phyloP scores from a whole-genome alignment of 2,329 filamentous ascomycete genomes.

The Fusarium pseudograminearum region DNA sequence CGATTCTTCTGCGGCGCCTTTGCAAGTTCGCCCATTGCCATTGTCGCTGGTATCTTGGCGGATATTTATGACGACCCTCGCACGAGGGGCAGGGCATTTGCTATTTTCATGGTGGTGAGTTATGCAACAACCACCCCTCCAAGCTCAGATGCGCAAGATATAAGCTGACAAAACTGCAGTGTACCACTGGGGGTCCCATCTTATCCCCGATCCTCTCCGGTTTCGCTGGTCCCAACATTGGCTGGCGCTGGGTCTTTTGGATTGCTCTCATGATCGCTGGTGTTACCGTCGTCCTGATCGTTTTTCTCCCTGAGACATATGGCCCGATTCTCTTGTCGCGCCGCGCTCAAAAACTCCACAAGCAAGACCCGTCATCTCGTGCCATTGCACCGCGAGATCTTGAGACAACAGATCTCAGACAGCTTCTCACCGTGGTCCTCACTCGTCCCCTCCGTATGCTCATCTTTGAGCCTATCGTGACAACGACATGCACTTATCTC shows the following conservation, averaged over 20 bases:
- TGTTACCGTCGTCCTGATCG: conserved; percentile 67
- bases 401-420: conserved; percentile 66
- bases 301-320: conserved; percentile 75
- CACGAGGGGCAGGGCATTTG: conserved; percentile 69
- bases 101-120: conserved; percentile 72
- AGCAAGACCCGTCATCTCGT: conserved; percentile 61
- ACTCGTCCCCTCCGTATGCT: conserved; percentile 80
- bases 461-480: conserved; percentile 77
- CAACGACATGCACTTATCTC: conserved; percentile 76
- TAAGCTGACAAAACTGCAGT: conserved; percentile 51
- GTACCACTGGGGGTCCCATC: conserved; percentile 75
- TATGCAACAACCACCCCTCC: conserved; percentile 4
- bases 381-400: conserved; percentile 73
- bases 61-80: conserved; percentile 69
- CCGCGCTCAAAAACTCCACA: conserved; percentile 68
- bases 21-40: conserved; percentile 70
- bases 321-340: conserved; percentile 67
- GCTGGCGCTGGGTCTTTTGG: conserved; percentile 80
- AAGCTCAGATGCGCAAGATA: not conserved
- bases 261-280: conserved; percentile 76
- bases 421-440: conserved; percentile 76
- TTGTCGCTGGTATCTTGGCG: conserved; percentile 73
- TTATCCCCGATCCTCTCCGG: conserved; percentile 74
- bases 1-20: conserved; percentile 65
- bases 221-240: conserved; percentile 67